Percentiles rank a stretch among this genome's conserved stretches.
Evolutionary conservation across 140 eudicot genomes (phyloP).

Genomic region (Anethum foeniculum): DNA sequence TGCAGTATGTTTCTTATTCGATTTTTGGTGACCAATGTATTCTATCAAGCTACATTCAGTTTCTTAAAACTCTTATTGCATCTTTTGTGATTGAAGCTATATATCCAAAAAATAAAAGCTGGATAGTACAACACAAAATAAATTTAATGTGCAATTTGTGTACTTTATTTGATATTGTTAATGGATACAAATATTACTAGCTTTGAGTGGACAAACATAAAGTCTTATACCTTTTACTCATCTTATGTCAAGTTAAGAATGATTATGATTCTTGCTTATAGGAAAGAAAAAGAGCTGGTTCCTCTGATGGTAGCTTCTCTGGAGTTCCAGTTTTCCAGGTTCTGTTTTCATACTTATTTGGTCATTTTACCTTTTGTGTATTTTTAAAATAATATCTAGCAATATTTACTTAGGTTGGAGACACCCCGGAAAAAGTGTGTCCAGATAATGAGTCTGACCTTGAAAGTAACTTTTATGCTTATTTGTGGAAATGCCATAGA

Average conservation of each 20-base stretch:
- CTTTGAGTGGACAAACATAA: neutral
- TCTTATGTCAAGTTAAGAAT: neutral
- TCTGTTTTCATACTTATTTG: neutral
- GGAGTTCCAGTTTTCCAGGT: slow-evolving; percentile 99
- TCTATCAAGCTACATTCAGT: neutral
- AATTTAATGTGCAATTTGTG: neutral
- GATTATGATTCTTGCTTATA: slow-evolving; percentile 7
- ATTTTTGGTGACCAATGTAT: neutral
- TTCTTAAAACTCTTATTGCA: neutral
- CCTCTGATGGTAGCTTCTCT: slow-evolving; percentile 46
- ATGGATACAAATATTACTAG: neutral
- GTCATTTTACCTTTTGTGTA: neutral
- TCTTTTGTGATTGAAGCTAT: neutral
- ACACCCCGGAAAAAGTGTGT: neutral
- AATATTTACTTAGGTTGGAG: neutral
- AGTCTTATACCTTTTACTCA: neutral
- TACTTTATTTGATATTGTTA: neutral
- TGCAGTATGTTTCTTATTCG: neutral
- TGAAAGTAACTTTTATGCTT: neutral
- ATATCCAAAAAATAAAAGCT: neutral
- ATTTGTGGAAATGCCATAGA: neutral
- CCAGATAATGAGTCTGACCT: neutral
- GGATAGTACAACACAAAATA: neutral
- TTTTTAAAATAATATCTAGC: neutral
- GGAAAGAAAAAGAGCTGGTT: slow-evolving; percentile 67